Conservation (phyloP, 106 monocot species). For the Acanthochlamys bracteata region DNA sequence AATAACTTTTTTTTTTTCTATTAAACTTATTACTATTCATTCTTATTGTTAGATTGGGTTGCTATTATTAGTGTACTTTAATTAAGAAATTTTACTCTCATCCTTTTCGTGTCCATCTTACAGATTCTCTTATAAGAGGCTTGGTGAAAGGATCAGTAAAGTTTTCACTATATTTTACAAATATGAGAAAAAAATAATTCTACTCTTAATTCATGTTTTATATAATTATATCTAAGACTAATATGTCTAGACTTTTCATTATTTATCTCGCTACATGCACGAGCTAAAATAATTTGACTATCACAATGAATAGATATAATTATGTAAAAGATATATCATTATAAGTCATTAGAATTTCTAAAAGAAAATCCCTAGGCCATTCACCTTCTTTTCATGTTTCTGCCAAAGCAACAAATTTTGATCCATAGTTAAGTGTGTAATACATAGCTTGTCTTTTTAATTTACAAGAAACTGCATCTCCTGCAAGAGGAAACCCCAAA, state of each 20-base stretch:
- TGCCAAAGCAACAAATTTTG: background rate
- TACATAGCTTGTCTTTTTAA: conserved; percentile 3
- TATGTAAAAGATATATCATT: background rate
- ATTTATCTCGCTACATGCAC: background rate
- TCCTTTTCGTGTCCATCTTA: background rate
- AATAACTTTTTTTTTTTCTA: no score
- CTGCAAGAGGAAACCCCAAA: background rate
- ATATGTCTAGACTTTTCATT: conserved; percentile 18
- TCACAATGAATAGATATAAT: conserved; percentile 11
- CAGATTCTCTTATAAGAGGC: background rate
- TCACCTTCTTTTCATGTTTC: background rate
- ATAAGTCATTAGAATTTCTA: background rate
- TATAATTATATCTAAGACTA: conserved; percentile 6
- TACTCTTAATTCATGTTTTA: background rate
- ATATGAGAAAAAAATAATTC: conserved; percentile 1
- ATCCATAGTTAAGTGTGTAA: background rate
- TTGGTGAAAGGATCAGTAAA: conserved; percentile 8
- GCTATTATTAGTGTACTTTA: background rate
- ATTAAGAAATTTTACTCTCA: background rate
- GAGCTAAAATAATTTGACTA: conserved; percentile 3
- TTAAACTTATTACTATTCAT: no score
- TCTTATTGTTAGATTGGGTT: background rate
- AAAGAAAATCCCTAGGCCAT: conserved; percentile 8
- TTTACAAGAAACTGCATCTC: background rate
- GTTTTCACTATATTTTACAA: background rate